Conservation (phyloP, 192 early-diverging fungal genomes). For the Physocladia obscura region DNA sequence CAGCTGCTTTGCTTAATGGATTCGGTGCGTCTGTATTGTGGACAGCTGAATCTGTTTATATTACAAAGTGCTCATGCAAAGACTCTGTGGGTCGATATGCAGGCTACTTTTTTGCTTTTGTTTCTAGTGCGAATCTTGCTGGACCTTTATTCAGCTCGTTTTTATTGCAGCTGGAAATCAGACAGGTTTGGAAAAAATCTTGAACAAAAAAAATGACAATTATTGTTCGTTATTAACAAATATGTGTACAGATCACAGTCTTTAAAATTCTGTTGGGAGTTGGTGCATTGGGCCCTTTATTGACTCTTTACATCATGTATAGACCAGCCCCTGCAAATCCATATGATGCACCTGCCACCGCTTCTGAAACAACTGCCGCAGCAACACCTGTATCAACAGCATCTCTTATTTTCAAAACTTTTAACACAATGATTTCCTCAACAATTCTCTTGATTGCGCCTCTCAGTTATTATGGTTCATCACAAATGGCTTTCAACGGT, state of each 20-base stretch:
- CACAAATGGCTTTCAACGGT: constrained; percentile 29
- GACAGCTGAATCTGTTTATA: constrained; percentile 25
- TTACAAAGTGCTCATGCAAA: constrained; percentile 23
- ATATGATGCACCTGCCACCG: background rate
- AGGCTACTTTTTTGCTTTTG: constrained; percentile 25
- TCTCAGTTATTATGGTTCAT: constrained; percentile 11
- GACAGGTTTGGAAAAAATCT: constrained; percentile 26
- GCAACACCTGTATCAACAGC: background rate
- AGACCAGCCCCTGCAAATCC: constrained; percentile 17
- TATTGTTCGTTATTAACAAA: background rate
- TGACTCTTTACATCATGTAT: background rate
- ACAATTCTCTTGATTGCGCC: constrained; percentile 20
- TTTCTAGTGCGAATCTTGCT: background rate
- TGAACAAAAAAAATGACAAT: background rate
- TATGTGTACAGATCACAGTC: constrained; percentile 14
- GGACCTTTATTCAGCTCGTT: constrained; percentile 27
- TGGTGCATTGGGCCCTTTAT: constrained; percentile 12
- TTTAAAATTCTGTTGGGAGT: constrained; percentile 8
- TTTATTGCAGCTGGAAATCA: constrained; percentile 14
- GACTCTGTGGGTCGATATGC: constrained; percentile 22
- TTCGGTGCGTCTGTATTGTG: constrained; percentile 29
- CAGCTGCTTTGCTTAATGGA: constrained; percentile 23
- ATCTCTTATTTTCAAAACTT: constrained; percentile 12
- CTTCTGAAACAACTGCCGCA: background rate
- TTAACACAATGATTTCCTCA: background rate